Evolutionary conservation across 768 basidiomycete species (phyloP).

Genomic region (Collybiopsis luxurians): DNA sequence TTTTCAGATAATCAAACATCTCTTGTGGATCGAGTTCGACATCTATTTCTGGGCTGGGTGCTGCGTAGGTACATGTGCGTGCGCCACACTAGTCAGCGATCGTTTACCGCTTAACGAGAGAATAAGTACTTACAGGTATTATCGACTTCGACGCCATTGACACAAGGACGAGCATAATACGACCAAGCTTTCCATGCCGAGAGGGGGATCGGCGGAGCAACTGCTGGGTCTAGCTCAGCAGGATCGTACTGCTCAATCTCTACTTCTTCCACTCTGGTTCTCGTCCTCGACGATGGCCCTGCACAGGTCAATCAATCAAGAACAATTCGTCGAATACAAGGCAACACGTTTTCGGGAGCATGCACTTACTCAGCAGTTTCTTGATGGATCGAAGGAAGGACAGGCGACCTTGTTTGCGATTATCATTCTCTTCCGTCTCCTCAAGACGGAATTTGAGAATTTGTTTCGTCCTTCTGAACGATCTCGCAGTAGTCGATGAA

Average conservation of each 20-base stretch:
- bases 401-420: background rate
- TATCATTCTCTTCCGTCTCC: background rate
- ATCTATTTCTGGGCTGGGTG: conserved; percentile 20
- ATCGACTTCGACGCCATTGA: conserved; percentile 35
- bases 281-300: background rate
- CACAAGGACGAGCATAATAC: conserved; percentile 47
- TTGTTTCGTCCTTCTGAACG: background rate
- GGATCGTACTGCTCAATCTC: conserved; percentile 12
- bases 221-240: conserved; percentile 16
- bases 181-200: conserved; percentile 56
- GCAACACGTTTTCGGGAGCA: background rate
- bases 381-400: background rate
- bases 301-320: background rate
- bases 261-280: background rate
- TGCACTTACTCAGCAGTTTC: background rate
- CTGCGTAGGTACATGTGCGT: background rate
- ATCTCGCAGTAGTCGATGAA: background rate
- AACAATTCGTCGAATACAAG: background rate
- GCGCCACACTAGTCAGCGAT: background rate
- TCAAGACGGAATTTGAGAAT: background rate
- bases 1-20: conserved; percentile 24
- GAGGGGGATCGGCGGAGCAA: conserved; percentile 21
- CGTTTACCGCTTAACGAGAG: background rate
- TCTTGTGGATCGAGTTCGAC: conserved; percentile 26
- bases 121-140: conserved; percentile 40